Percentiles rank a stretch among this genome's conserved stretches.
phyloP scores from a whole-genome alignment of 768 basidiomycete species.

The Cystobasidium onofrii region DNA sequence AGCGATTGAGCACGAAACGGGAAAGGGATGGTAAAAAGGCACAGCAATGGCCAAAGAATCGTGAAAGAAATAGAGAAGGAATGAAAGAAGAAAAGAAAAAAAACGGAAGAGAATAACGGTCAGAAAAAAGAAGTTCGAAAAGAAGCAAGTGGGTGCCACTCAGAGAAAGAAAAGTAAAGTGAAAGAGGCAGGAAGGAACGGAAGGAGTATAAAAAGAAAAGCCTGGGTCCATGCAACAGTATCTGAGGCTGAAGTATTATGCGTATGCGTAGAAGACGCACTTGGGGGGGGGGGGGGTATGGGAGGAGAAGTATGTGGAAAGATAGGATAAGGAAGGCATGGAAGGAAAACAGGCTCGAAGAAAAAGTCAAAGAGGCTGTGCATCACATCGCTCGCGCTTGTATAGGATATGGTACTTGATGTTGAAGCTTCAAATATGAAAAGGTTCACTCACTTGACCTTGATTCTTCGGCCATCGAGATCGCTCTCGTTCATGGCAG shows the following conservation, averaged over 20 bases:
- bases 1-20: neutral
- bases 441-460: conserved; percentile 51
- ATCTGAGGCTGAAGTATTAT: too few species aligned
- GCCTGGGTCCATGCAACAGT: too few species aligned
- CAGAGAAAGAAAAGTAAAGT: neutral
- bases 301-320: too few species aligned
- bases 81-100: neutral
- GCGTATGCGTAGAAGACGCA: too few species aligned
- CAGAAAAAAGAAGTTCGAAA: conserved; percentile 38
- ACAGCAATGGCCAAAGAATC: neutral
- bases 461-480: conserved; percentile 87
- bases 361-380: neutral
- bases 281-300: too few species aligned
- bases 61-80: neutral
- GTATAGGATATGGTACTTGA: too few species aligned
- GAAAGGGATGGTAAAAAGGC: neutral
- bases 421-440: too few species aligned
- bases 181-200: neutral
- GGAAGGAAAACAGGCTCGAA: neutral
- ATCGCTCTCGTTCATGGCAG: conserved; percentile 72
- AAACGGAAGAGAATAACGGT: neutral
- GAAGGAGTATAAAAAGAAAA: too few species aligned
- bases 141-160: conserved; percentile 35
- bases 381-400: neutral
- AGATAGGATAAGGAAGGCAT: neutral